Percentiles rank a stretch among this genome's conserved stretches.
Evolutionary conservation across 1,284 basidiomycete genomes (phyloP).

Genomic region (Ustilago curta): DNA sequence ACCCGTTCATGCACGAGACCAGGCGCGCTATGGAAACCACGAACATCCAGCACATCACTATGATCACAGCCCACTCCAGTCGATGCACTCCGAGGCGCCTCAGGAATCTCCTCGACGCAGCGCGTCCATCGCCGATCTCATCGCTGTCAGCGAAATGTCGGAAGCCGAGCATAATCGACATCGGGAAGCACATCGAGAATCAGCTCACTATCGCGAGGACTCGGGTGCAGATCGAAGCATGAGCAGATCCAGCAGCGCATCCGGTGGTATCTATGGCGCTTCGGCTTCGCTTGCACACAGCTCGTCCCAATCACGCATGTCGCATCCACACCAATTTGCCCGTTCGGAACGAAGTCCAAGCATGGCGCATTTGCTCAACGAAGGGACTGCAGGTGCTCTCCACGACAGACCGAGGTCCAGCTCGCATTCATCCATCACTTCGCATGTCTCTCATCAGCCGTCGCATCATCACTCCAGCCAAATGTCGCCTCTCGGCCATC

Average conservation of each 20-base stretch:
- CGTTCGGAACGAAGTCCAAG: constrained; percentile 50
- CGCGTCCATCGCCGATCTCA: constrained; percentile 48
- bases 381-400: constrained; percentile 48
- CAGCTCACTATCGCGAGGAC: constrained; percentile 25
- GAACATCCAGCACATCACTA: constrained; percentile 22
- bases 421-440: constrained; percentile 50
- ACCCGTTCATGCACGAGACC: constrained; percentile 12
- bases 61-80: constrained; percentile 20
- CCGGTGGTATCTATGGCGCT: constrained; percentile 23
- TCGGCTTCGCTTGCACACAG: constrained; percentile 12
- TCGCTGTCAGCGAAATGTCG: constrained; percentile 46
- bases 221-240: constrained; percentile 23
- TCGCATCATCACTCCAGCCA: constrained; percentile 22
- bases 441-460: constrained; percentile 39
- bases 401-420: constrained; percentile 39
- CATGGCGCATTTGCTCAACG: constrained; percentile 54
- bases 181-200: constrained; percentile 13
- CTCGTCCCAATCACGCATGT: constrained; percentile 31
- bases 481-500: constrained; percentile 28
- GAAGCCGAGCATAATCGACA: constrained; percentile 39
- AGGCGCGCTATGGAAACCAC: constrained; percentile 12
- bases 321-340: constrained; percentile 14
- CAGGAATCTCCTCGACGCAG: constrained; percentile 24
- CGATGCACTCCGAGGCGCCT: constrained; percentile 20
- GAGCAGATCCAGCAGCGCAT: constrained; percentile 49